These are phyloP conservation scores for Ambrosia trifida DNA, from an alignment of 129 eudicot species.

Conservation along the genomic window DNA sequence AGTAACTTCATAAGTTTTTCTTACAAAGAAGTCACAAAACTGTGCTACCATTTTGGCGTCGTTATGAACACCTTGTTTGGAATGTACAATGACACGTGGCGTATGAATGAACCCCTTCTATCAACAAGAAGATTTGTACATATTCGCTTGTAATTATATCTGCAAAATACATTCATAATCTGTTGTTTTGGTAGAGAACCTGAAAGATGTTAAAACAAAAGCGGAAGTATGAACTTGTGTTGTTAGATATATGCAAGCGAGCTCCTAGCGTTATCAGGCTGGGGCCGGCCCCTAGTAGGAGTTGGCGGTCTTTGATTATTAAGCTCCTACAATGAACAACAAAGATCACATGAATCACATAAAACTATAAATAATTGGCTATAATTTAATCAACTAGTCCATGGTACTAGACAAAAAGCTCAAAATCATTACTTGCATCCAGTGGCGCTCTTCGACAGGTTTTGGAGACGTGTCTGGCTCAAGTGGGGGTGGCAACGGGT, in stretches of 20 bases:
- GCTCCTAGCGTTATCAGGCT: conserved; percentile 75
- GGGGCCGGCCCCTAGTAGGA: conserved; percentile 93
- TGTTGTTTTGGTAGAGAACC: background rate
- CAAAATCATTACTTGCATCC: conserved; percentile 73
- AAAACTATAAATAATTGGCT: background rate
- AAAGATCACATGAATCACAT: conserved; percentile 17
- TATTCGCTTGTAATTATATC: conserved; percentile 16
- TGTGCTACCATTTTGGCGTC: conserved; percentile 1
- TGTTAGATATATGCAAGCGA: conserved; percentile 83
- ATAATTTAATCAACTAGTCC: background rate
- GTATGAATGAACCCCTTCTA: background rate
- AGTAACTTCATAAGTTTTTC: background rate
- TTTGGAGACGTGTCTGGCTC: conserved; percentile 81
- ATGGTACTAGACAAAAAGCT: conserved; percentile 1
- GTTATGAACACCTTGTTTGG: background rate
- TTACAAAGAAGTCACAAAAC: background rate
- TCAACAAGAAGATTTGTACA: conserved; percentile 6
- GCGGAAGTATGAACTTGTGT: background rate
- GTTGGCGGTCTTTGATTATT: conserved; percentile 97
- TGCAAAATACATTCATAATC: conserved; percentile 4
- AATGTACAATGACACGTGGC: conserved; percentile 6
- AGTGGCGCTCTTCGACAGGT: conserved; percentile 56
- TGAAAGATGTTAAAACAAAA: conserved; percentile 3
- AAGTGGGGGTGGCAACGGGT: conserved; percentile 85
- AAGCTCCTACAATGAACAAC: conserved; percentile 59